Conservation (phyloP, 2,329 filamentous ascomycete genomes). For the Exserohilum rostratum region DNA sequence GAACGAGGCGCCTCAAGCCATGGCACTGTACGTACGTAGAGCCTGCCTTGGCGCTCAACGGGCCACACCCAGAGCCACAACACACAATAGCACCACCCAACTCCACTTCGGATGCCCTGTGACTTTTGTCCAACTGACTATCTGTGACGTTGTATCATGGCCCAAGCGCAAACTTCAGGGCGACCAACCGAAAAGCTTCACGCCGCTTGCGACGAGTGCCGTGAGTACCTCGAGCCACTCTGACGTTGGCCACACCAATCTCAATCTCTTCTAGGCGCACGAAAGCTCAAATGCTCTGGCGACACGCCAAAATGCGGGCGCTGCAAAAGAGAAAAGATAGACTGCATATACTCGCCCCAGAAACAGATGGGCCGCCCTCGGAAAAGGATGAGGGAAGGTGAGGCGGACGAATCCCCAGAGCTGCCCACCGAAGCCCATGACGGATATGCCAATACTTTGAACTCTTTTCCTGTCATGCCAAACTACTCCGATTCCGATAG, state of each 20-base stretch:
- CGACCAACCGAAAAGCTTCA: slow-evolving; percentile 36
- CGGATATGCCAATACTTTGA: slow-evolving; percentile 1
- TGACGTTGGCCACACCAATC: background rate
- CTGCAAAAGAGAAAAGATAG: slow-evolving; percentile 50
- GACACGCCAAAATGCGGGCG: slow-evolving; percentile 51
- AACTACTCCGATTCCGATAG: slow-evolving; percentile 17
- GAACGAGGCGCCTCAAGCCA: background rate
- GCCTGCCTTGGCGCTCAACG: slow-evolving; percentile 9
- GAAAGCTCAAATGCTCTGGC: slow-evolving; percentile 58
- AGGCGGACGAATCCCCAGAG: slow-evolving; percentile 6
- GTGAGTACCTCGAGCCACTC: slow-evolving; percentile 29
- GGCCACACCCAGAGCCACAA: slow-evolving; percentile 4
- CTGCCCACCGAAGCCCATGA: slow-evolving; percentile 4
- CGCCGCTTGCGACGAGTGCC: slow-evolving; percentile 46
- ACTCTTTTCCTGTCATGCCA: slow-evolving; percentile 6
- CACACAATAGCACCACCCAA: background rate
- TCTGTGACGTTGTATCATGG: background rate
- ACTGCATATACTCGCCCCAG: slow-evolving; percentile 55
- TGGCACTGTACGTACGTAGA: too few species aligned
- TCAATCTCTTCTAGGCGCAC: slow-evolving; percentile 43
- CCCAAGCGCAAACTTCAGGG: slow-evolving; percentile 20
- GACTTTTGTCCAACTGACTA: background rate
- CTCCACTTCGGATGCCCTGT: background rate
- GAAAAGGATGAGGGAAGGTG: slow-evolving; percentile 51
- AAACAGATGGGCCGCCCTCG: slow-evolving; percentile 60